These are phyloP conservation scores for Botrytis medusae DNA, from an alignment of 2,329 filamentous ascomycete species.

Conservation along the genomic window DNA sequence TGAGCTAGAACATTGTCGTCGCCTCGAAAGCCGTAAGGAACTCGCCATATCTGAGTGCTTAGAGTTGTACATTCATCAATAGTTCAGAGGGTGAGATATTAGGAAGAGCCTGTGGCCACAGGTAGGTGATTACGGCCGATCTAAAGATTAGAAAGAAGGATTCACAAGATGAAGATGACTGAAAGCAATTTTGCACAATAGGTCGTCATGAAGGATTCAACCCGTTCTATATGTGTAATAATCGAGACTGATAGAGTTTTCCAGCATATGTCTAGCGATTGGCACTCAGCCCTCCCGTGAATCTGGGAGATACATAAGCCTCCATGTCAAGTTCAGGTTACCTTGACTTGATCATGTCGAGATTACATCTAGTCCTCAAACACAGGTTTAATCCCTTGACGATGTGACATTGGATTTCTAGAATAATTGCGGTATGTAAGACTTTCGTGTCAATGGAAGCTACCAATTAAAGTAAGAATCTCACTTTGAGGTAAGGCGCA, in stretches of 20 bases:
- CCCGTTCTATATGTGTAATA: conserved; percentile 15
- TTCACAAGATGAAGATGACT: conserved; percentile 16
- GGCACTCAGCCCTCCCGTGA: conserved; percentile 15
- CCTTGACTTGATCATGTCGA: conserved; percentile 16
- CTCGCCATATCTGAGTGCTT: conserved; percentile 18
- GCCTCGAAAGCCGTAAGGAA: conserved; percentile 1
- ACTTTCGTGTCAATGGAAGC: conserved; percentile 15
- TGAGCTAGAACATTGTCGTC: conserved; percentile 2
- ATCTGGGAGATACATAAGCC: conserved; percentile 8
- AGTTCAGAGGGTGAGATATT: background rate
- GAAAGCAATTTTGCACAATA: conserved; percentile 10
- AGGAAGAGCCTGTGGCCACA: conserved; percentile 10
- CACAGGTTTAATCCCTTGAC: conserved; percentile 14
- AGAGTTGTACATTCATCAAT: conserved; percentile 5
- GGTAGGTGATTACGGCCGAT: conserved; percentile 4
- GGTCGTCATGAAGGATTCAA: conserved; percentile 15
- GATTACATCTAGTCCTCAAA: conserved; percentile 12
- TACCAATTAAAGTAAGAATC: conserved; percentile 17
- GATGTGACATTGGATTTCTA: conserved; percentile 4
- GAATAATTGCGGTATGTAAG: conserved; percentile 11
- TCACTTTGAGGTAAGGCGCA: conserved; percentile 17
- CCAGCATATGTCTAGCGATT: conserved; percentile 16
- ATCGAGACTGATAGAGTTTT: conserved; percentile 4
- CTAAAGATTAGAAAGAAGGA: conserved; percentile 16
- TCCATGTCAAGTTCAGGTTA: conserved; percentile 14